Base-by-base conservation (phyloP, 495 filamentous ascomycete species). In the Penicillium alfredii region DNA sequence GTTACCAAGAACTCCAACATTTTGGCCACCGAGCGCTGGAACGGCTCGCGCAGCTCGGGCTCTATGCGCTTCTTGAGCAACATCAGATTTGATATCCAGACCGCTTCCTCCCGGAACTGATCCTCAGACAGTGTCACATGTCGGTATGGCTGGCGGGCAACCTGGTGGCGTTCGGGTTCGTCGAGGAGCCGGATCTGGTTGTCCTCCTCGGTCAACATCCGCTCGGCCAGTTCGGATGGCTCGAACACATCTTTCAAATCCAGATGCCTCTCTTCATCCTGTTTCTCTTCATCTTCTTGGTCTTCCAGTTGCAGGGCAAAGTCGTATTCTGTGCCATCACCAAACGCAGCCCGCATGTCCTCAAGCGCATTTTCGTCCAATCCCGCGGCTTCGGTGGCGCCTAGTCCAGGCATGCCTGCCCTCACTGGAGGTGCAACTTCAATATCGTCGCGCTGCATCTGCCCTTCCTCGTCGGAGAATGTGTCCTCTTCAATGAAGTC, bases 401-500 rank as follows among this genome's bases (percentile, higher is more conserved):
- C 76, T n/a, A 83, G 69, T 7, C 58, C 64, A 0, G 56, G 52
- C 40, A 74, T 69, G n/a, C 77, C 73, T 37, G 75, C 70, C 42
- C 82, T 71, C 39, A 71, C 68, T 2, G 88, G 81, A 22, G 83
- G 74, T 36, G 82, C 81, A 39, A 96, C 84, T 47, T 94, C 92
- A 49, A 80, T 71, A 42, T 97, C 92, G 51, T 96, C 92, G 33
- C 82, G 80, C 40, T 84, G 74, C 28, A 75, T 78, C 33, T 81
- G 79, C 12, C 73, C 69, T 47, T 90, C 86, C 36, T 92, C 88
- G 41, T 95, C 88, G 40, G 87, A 88, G 24, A 88, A 82, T 35
- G 84, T 88, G 47, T 96, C 92, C 43, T 95, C 86, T 50, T 96
- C 90, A 51, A 98, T 98, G 64, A 98, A 98, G 55, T 88, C 92